Percentiles rank a stretch among this genome's conserved stretches.
phyloP scores from a whole-genome alignment of 2,329 filamentous ascomycete genomes.

The Epichloe uncinata region DNA sequence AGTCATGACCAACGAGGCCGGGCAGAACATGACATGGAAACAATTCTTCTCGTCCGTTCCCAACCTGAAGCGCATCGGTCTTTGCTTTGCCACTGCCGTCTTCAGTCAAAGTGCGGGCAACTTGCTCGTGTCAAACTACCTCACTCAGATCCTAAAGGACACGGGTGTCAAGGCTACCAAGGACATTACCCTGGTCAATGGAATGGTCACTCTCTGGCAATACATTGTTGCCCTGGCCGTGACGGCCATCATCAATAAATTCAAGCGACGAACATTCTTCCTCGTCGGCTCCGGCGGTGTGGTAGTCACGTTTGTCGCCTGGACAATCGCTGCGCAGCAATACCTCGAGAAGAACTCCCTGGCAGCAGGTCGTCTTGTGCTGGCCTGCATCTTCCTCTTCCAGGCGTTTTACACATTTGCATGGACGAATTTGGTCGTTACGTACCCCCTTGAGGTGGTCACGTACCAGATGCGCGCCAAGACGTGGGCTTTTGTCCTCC shows the following conservation, averaged over 20 bases:
- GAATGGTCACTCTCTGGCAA: conserved; percentile 28
- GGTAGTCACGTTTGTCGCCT: conserved; percentile 24
- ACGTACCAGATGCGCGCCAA: conserved; percentile 30
- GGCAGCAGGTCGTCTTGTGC: conserved; percentile 19
- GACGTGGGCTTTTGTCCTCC: conserved; percentile 25
- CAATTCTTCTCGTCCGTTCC: conserved; percentile 25
- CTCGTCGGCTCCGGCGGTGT: conserved; percentile 25
- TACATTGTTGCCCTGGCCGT: conserved; percentile 27
- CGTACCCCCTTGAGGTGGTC: conserved; percentile 29
- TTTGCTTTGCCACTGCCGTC: conserved; percentile 26
- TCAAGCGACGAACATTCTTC: conserved; percentile 26
- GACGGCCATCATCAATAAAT: conserved; percentile 22
- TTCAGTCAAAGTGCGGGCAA: conserved; percentile 30
- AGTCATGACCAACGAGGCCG: conserved; percentile 21
- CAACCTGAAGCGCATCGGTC: conserved; percentile 26
- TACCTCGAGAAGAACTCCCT: conserved; percentile 21
- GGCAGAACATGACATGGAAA: conserved; percentile 26
- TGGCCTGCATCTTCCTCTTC: conserved; percentile 30
- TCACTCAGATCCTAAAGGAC: conserved; percentile 25
- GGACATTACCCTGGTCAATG: conserved; percentile 28
- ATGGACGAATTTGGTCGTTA: conserved; percentile 30
- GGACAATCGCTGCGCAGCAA: conserved; percentile 25
- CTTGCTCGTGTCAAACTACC: conserved; percentile 28
- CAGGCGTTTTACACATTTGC: conserved; percentile 28
- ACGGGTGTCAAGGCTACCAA: conserved; percentile 23